Evolutionary conservation across 2,329 filamentous ascomycete species (phyloP).

Genomic region (Hymenotorrendiella dingleyae): DNA sequence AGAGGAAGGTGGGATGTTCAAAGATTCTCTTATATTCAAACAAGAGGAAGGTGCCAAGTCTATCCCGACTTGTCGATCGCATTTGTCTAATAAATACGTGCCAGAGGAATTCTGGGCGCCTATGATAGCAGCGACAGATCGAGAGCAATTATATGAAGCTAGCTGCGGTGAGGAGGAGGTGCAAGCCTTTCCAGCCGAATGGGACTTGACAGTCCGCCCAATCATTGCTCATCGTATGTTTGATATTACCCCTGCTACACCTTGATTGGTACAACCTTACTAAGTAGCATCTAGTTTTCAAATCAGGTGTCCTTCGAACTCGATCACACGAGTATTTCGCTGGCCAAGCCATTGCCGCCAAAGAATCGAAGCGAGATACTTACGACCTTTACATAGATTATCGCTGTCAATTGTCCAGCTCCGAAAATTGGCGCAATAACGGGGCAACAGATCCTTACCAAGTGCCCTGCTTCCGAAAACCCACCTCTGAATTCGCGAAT

Average conservation of each 20-base stretch:
- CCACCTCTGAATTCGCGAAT: conserved; percentile 29
- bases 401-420: conserved; percentile 20
- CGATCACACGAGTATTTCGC: conserved; percentile 24
- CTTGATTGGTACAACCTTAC: no score
- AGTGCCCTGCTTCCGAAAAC: conserved; percentile 31
- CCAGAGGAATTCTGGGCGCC: conserved; percentile 35
- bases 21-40: conserved; percentile 34
- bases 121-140: conserved; percentile 26
- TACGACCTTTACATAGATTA: conserved; percentile 43
- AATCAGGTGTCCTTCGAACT: conserved; percentile 39
- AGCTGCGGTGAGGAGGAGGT: conserved; percentile 23
- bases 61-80: conserved; percentile 33
- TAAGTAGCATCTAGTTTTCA: conserved; percentile 35
- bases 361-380: conserved; percentile 31
- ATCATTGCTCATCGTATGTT: conserved; percentile 34
- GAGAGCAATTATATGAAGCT: conserved; percentile 25
- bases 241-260: background rate
- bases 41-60: conserved; percentile 34
- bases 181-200: conserved; percentile 32
- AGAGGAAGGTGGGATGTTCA: conserved; percentile 30
- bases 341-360: conserved; percentile 34
- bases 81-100: conserved; percentile 33
- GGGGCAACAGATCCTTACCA: conserved; percentile 31
- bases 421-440: conserved; percentile 25
- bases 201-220: conserved; percentile 36